Conservation (phyloP, 2,329 filamentous ascomycete species). For the Curvularia sp. region DNA sequence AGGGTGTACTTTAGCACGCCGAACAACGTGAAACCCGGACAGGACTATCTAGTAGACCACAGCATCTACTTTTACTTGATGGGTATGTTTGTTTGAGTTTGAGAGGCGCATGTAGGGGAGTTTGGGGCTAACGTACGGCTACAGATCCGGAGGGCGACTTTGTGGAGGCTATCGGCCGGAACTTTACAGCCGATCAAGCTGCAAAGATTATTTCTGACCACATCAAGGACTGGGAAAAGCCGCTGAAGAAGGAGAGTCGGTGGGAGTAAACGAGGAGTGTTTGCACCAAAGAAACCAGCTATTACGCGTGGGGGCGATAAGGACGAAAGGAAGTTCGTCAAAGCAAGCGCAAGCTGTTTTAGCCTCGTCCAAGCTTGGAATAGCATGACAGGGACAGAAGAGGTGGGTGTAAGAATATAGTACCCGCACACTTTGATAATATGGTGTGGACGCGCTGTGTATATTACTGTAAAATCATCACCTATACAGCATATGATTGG, state of each 20-base stretch:
- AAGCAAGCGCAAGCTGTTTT: not conserved
- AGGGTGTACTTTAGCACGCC: slow-evolving; percentile 97
- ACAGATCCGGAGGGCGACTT: slow-evolving; percentile 94
- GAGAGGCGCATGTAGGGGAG: rapidly evolving
- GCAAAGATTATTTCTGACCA: slow-evolving; percentile 85
- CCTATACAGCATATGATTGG: not conserved
- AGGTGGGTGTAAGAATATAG: slow-evolving; percentile 10
- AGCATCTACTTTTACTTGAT: slow-evolving; percentile 99
- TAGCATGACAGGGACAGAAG: not conserved
- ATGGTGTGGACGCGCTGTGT: not conserved
- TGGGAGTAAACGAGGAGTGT: slow-evolving; percentile 29
- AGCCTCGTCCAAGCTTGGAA: not conserved
- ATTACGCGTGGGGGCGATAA: not conserved
- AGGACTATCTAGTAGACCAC: slow-evolving; percentile 98
- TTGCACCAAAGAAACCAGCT: not conserved
- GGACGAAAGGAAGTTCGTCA: not conserved
- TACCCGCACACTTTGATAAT: slow-evolving; percentile 8
- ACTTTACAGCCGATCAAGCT: slow-evolving; percentile 88
- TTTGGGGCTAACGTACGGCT: slow-evolving; percentile 28
- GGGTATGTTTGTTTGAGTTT: slow-evolving; percentile 61
- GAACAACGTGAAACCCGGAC: slow-evolving; percentile 82
- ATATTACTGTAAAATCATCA: slow-evolving; percentile 6
- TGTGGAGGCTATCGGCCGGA: slow-evolving; percentile 92
- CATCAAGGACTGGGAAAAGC: slow-evolving; percentile 76
- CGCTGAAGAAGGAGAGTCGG: slow-evolving; percentile 57